phyloP scores from a whole-genome alignment of 108 stramenopile genomes.

The Skeletonema potamos region DNA sequence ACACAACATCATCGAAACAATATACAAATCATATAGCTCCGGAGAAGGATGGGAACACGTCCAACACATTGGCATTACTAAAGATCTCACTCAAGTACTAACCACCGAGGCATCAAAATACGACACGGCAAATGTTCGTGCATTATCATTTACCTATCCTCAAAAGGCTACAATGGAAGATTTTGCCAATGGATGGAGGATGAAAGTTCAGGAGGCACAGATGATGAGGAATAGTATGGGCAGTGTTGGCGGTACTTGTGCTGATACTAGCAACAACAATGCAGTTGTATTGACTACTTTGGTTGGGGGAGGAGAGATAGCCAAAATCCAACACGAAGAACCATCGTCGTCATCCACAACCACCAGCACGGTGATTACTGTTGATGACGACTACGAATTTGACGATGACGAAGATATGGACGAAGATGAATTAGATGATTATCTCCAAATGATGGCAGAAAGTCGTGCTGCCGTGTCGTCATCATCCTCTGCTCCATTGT shows the following conservation, averaged over 20 bases:
- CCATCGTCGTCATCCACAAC: not conserved
- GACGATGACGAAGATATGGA: constrained; percentile 79
- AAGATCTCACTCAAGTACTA: constrained; percentile 50
- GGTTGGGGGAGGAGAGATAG: not conserved
- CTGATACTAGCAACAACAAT: constrained; percentile 11
- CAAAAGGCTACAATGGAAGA: constrained; percentile 79
- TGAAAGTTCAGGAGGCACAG: constrained; percentile 49
- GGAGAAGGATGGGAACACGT: constrained; percentile 70
- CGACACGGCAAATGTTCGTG: constrained; percentile 64
- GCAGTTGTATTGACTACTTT: constrained; percentile 15
- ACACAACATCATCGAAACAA: not conserved
- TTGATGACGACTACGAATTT: constrained; percentile 29
- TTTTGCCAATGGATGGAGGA: constrained; percentile 67
- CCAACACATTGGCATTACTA: constrained; percentile 63
- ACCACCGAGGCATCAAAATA: constrained; percentile 29
- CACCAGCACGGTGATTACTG: not conserved
- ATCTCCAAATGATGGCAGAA: constrained; percentile 66
- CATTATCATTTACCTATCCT: constrained; percentile 71
- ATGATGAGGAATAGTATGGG: constrained; percentile 22
- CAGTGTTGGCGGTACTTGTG: no score
- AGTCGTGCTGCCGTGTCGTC: constrained; percentile 25
- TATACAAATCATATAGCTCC: constrained; percentile 5
- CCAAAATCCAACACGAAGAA: not conserved
- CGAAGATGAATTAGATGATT: constrained; percentile 69
- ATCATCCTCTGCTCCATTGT: constrained; percentile 21